Conservation (phyloP, 192 early-diverging fungal genomes). For the Backusella luteola region DNA sequence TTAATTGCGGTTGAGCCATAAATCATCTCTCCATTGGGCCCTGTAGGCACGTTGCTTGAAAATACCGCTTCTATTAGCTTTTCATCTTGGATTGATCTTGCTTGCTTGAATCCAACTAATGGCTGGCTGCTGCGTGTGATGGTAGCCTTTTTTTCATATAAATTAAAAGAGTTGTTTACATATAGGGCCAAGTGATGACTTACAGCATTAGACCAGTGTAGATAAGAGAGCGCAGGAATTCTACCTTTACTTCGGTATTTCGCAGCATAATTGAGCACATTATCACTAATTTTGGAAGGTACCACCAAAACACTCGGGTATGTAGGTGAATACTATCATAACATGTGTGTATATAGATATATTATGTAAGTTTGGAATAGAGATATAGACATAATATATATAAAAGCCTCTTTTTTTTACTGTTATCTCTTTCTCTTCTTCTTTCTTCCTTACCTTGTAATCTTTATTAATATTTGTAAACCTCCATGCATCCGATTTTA, state of each 20-base stretch:
- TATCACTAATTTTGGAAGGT: slow-evolving; percentile 86
- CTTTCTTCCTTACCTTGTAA: slow-evolving; percentile 54
- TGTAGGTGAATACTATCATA: slow-evolving; percentile 76
- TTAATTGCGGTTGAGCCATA: slow-evolving; percentile 60
- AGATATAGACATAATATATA: neutral
- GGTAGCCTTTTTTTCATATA: slow-evolving; percentile 50
- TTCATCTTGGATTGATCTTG: slow-evolving; percentile 95
- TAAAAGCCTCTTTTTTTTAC: neutral
- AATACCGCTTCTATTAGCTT: slow-evolving; percentile 93
- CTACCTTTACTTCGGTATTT: slow-evolving; percentile 88
- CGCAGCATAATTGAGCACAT: slow-evolving; percentile 82
- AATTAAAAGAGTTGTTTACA: neutral
- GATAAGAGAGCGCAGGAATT: slow-evolving; percentile 86
- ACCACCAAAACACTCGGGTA: slow-evolving; percentile 84
- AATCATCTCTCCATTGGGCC: slow-evolving; percentile 37
- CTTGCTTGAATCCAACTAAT: slow-evolving; percentile 90
- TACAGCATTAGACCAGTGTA: slow-evolving; percentile 79
- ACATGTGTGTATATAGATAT: neutral
- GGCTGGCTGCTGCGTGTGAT: slow-evolving; percentile 95
- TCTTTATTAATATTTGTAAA: slow-evolving; percentile 69
- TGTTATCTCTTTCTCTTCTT: neutral
- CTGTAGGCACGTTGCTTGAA: slow-evolving; percentile 52
- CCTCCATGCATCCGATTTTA: slow-evolving; percentile 69
- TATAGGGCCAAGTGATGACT: slow-evolving; percentile 5
- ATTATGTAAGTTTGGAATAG: neutral